Evolutionary conservation across 306 rosid genomes (phyloP), one percentile per base, ranked within the genome.

Genomic region (Prunus dulcis): DNA sequence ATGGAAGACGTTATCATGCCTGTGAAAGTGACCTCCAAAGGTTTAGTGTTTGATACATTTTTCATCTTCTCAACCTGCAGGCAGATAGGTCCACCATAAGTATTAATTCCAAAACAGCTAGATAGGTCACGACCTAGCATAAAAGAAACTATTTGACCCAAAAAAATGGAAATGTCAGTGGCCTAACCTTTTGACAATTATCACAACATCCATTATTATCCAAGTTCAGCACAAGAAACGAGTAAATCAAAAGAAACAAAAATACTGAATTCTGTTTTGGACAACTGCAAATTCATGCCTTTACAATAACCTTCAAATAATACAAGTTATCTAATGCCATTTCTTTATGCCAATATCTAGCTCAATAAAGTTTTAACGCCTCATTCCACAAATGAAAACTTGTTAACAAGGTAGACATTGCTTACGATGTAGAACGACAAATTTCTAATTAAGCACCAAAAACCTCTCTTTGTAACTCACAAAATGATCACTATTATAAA

Each of bases 1-100:
- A 89, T 78, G 71, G 92, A 79, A 82, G 98, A 86, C 81, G 22
- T 78, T 69, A 95, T 95, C 93, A 95, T 88, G 90, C 97, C 98
- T 2, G 97, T 95, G 86, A 95, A 92, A 81, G 97, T 81, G 73
- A 89, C 78, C 80, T 87, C 97, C 89, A 92, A 85, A 22, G 98
- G 98, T 86, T 81, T 90, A 74, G 87, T 76, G 67, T 65, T 84
- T 14, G 90, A 18, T 47, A 95, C 76, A 25, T 73, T 86, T 78
- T 78, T 89, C 84, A 95, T 95, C 87, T 86, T 95, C 76, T 83
- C 88, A 79, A 89, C 90, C 96, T 92, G 89, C 82, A 80, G 60
- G 70, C 78, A 85, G 76, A 41, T 51, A 23, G 43, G 68, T 49
- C 73, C 22, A 56, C 27, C 2, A 20, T 2, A 53, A 62, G 65